These are phyloP conservation scores for Neolentinus lepideus DNA, from an alignment of 1,284 basidiomycete species.

Conservation along the genomic window DNA sequence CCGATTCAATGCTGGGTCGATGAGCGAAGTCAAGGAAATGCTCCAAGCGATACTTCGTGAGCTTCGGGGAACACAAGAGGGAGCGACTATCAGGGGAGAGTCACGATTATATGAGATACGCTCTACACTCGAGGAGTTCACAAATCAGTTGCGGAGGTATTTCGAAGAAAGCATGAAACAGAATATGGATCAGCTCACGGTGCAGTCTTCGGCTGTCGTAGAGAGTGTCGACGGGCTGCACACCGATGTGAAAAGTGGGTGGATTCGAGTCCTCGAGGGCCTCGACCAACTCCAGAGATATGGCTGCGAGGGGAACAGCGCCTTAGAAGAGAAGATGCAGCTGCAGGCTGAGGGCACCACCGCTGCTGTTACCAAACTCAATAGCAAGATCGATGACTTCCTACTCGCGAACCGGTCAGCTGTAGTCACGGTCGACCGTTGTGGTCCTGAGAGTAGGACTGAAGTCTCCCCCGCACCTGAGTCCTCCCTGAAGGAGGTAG, in stretches of 20 bases:
- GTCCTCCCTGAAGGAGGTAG: not conserved
- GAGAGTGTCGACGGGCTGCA: not conserved
- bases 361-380: not conserved
- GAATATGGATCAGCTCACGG: not conserved
- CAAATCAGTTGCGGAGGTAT: too few relatives aligned
- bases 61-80: not conserved
- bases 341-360: not conserved
- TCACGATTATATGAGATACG: too few relatives aligned
- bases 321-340: not conserved
- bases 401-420: not conserved
- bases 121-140: too few relatives aligned
- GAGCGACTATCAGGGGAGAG: not conserved
- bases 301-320: not conserved
- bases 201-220: not conserved
- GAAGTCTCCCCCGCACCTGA: not conserved
- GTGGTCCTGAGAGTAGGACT: not conserved
- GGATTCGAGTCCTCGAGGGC: not conserved
- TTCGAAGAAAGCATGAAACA: too few relatives aligned
- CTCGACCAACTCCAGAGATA: not conserved
- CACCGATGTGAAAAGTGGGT: not conserved
- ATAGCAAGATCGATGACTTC: not conserved
- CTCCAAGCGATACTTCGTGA: constrained; percentile 15
- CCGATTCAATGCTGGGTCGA: not conserved
- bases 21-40: constrained; percentile 11
- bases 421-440: too few relatives aligned